These are phyloP conservation scores for Phoma sp. DNA, from an alignment of 2,329 filamentous ascomycete species.

Conservation along the genomic window DNA sequence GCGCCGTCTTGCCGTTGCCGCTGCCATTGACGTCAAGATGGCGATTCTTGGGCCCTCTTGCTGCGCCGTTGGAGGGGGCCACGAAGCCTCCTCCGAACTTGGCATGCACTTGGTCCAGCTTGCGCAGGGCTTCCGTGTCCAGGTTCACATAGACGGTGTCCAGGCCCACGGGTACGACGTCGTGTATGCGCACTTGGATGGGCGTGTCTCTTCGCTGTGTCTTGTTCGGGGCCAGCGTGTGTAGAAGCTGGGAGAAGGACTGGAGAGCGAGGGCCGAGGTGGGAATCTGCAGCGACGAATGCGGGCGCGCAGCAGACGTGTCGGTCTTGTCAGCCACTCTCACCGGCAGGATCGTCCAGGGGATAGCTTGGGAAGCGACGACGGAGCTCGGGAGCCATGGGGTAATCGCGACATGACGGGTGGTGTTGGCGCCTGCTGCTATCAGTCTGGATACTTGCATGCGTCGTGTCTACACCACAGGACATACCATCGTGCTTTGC, in stretches of 20 bases:
- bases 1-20: conserved; percentile 22
- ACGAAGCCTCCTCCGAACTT: conserved; percentile 74
- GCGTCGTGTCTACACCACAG: no score
- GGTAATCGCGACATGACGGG: conserved; percentile 72
- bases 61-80: conserved; percentile 41
- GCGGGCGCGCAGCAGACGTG: conserved; percentile 56
- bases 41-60: conserved; percentile 38
- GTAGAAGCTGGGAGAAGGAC: conserved; percentile 75
- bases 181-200: conserved; percentile 83
- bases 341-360: conserved; percentile 87
- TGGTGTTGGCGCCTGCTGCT: conserved; percentile 10
- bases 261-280: conserved; percentile 76
- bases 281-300: conserved; percentile 81
- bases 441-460: background rate
- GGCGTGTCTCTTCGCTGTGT: conserved; percentile 75
- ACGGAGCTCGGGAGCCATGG: conserved; percentile 69
- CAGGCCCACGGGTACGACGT: conserved; percentile 78
- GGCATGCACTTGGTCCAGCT: conserved; percentile 81
- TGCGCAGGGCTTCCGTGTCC: conserved; percentile 78
- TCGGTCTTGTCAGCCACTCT: conserved; percentile 50
- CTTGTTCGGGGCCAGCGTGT: conserved; percentile 77
- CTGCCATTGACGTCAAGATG: conserved; percentile 49
- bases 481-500: conserved; percentile 26
- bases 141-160: conserved; percentile 88
- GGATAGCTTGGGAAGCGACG: conserved; percentile 63